Percentiles rank a stretch among this genome's conserved stretches.
Evolutionary conservation across 2,329 filamentous ascomycete genomes (phyloP).

Genomic region (Alternaria longipes): DNA sequence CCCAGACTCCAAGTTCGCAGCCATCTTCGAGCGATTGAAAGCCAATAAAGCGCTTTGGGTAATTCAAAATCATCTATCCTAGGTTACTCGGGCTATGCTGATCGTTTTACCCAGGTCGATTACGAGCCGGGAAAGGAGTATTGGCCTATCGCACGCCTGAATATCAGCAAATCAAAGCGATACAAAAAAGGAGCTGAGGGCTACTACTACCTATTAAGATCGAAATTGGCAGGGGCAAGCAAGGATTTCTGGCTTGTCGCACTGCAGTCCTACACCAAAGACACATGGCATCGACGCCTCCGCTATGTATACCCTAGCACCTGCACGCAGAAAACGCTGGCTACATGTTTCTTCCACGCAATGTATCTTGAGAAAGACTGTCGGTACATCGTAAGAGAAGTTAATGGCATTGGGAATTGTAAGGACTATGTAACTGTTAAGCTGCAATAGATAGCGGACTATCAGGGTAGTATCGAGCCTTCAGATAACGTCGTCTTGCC

Average conservation of each 20-base stretch:
- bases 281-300: constrained; percentile 1
- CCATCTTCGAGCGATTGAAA: constrained; percentile 3
- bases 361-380: too few relatives aligned
- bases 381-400: too few relatives aligned
- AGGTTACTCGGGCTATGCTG: background rate
- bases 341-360: too few relatives aligned
- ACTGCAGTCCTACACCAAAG: background rate
- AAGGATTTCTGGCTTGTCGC: constrained; percentile 14
- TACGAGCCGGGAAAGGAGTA: constrained; percentile 15
- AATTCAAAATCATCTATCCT: background rate
- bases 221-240: constrained; percentile 3
- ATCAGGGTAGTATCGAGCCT: too few relatives aligned
- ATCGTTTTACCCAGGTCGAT: background rate
- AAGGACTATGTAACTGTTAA: too few relatives aligned
- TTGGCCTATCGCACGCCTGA: constrained; percentile 11
- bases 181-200: constrained; percentile 10
- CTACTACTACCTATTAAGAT: constrained; percentile 15
- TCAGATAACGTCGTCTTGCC: too few relatives aligned
- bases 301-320: constrained; percentile 5
- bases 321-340: constrained; percentile 4
- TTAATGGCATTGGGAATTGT: too few relatives aligned
- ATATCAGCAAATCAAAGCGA: constrained; percentile 10
- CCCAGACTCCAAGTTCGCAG: constrained; percentile 6
- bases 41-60: constrained; percentile 8
- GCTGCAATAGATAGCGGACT: too few relatives aligned